phyloP scores from a whole-genome alignment of 805 yeast genomes.

The Hermanozyma aechmeae region DNA sequence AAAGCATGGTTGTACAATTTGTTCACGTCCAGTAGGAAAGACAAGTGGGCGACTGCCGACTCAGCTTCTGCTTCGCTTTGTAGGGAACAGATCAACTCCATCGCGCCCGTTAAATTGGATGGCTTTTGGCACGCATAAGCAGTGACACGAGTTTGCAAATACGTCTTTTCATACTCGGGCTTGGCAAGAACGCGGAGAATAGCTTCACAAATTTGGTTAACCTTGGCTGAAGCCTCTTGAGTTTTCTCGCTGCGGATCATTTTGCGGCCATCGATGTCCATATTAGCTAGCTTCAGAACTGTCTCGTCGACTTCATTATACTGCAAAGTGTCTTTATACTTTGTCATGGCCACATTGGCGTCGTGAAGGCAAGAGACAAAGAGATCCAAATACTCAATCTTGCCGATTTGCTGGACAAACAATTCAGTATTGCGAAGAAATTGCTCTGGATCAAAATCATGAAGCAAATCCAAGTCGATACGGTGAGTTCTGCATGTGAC shows the following conservation, averaged over 20 bases:
- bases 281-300: neutral
- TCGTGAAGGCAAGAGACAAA: conserved; percentile 80
- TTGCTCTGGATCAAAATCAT: conserved; percentile 73
- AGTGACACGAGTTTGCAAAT: conserved; percentile 73
- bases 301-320: neutral
- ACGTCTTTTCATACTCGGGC: conserved; percentile 44
- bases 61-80: conserved; percentile 37
- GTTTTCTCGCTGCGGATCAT: neutral
- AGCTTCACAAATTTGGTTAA: conserved; percentile 70
- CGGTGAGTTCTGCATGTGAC: conserved; percentile 81
- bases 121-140: conserved; percentile 91
- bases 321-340: conserved; percentile 63
- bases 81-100: conserved; percentile 49
- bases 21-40: conserved; percentile 87
- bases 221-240: conserved; percentile 33
- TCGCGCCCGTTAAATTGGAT: conserved; percentile 71
- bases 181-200: conserved; percentile 47
- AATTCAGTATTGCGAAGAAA: conserved; percentile 55
- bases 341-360: conserved; percentile 75
- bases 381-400: conserved; percentile 72
- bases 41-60: conserved; percentile 68
- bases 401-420: conserved; percentile 63
- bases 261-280: conserved; percentile 5
- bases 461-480: conserved; percentile 79
- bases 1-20: conserved; percentile 70